Base-by-base conservation (phyloP, 2,329 filamentous ascomycete species). In the Aotearoamyces nothofagi region DNA sequence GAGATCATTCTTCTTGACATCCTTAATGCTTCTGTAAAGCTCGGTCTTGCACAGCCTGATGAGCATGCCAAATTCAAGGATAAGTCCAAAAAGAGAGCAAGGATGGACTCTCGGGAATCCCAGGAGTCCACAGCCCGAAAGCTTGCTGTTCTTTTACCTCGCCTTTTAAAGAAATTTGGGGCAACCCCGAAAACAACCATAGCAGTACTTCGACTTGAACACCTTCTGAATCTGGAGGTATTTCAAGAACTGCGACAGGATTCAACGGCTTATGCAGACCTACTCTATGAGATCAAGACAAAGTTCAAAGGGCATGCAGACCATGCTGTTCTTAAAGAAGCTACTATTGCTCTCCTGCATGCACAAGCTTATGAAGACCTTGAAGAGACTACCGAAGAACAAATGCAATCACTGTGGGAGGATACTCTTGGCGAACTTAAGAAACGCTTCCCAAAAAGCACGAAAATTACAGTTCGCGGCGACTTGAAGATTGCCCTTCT, bases 271-370 rank as follows among this genome's bases (percentile, higher is more conserved):
- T 92, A 92, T 46, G 70, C 76, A 5, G 72, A 77, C 13, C 58
- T 96, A 16, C 61, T 98, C 2, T 84, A 93, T 41, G 86, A 94
- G 44, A 83, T 96, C 42, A 84, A 81, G 51, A 83, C 82, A 33
- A 90, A 98, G 44, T 96, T 98, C 55, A 74, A 79, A 43, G 74
- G 83, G n/a, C 90, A 98, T 47, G 80, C 81, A 24, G 82, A 92
- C 44, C 78, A 81, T 42, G 69, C 70, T 31, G 86, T 96, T 11
- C 63, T 98, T 25, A 72, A 73, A 8, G 86, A 94, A 51, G 87
- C 84, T 9, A 78, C 79, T 15, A 66, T 73, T 13, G 81, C 86
- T 4, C 69, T 98, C 20, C 57, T 93, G 17, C 83, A 92, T 47
- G 84, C 87, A 6, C 76, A 81, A 39, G 76, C 75, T 35, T 87